Conservation (phyloP, 2,329 filamentous ascomycete genomes). For the Pseudopithomyces chartarum region DNA sequence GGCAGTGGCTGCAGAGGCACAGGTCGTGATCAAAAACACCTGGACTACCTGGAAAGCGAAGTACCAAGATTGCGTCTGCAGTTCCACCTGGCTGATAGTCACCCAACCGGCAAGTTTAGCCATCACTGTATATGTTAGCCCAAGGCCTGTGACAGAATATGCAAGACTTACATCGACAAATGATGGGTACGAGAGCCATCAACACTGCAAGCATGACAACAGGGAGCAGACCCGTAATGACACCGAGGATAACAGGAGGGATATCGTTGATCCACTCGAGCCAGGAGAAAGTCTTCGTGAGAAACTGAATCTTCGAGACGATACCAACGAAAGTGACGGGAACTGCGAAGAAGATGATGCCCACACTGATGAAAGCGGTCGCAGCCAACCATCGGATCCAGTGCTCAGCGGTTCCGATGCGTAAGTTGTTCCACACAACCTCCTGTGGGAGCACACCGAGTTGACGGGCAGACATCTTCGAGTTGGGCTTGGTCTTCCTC, state of each 20-base stretch:
- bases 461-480: conserved; percentile 46
- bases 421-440: conserved; percentile 54
- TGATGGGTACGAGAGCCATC: conserved; percentile 51
- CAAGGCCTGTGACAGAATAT: not conserved
- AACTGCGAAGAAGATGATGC: conserved; percentile 54
- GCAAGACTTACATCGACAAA: conserved; percentile 40
- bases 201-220: conserved; percentile 49
- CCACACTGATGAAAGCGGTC: conserved; percentile 46
- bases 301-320: conserved; percentile 52
- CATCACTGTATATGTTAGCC: conserved; percentile 33
- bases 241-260: conserved; percentile 47
- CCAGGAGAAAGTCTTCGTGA: conserved; percentile 45
- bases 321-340: conserved; percentile 52
- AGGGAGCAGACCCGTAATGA: conserved; percentile 54
- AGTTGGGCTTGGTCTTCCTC: conserved; percentile 40
- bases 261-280: conserved; percentile 51
- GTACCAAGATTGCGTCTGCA: conserved; percentile 90
- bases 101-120: conserved; percentile 44
- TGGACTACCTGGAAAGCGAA: conserved; percentile 94
- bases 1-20: conserved; percentile 78
- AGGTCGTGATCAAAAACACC: conserved; percentile 85
- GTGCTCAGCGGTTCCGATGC: conserved; percentile 43
- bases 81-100: conserved; percentile 53
- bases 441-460: conserved; percentile 53
- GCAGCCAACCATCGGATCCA: conserved; percentile 36